Percentiles rank a stretch among this genome's conserved stretches.
These are phyloP conservation scores for Cladosporium cucumerinum DNA, from an alignment of 2,329 filamentous ascomycete genomes.

Conservation along the genomic window DNA sequence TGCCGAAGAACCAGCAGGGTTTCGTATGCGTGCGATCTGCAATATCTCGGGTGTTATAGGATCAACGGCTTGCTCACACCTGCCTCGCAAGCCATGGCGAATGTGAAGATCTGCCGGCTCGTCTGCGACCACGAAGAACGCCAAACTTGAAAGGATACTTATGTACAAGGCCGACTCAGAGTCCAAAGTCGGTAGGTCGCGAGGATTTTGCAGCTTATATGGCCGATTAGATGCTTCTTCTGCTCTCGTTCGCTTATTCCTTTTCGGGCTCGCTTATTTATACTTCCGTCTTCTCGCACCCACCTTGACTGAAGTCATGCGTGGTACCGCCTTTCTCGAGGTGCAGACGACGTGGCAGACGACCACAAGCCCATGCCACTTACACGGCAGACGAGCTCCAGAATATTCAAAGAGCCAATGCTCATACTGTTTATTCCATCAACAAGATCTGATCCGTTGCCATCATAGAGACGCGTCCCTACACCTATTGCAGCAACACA, in stretches of 20 bases:
- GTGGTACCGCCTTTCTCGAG: neutral
- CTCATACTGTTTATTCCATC: neutral
- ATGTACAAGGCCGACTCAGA: neutral
- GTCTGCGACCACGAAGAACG: neutral
- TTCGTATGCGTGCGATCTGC: neutral
- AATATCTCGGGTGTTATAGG: neutral
- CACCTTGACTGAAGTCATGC: neutral
- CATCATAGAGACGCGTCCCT: neutral
- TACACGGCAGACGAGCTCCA: neutral
- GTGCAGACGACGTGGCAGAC: too few relatives aligned
- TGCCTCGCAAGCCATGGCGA: neutral
- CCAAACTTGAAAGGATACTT: neutral
- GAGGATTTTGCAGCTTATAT: neutral
- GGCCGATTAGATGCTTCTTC: neutral
- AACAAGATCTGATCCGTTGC: neutral
- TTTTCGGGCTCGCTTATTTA: neutral
- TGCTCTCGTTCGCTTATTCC: neutral
- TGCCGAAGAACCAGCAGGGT: constrained; percentile 8
- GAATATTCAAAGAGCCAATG: neutral
- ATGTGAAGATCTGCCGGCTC: neutral
- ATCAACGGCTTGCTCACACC: neutral
- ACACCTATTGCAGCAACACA: neutral
- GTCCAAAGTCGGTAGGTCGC: neutral
- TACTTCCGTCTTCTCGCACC: neutral
- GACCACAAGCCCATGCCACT: neutral